Evolutionary conservation across 129 eudicot species (phyloP).

Genomic region (Escallonia rubra): DNA sequence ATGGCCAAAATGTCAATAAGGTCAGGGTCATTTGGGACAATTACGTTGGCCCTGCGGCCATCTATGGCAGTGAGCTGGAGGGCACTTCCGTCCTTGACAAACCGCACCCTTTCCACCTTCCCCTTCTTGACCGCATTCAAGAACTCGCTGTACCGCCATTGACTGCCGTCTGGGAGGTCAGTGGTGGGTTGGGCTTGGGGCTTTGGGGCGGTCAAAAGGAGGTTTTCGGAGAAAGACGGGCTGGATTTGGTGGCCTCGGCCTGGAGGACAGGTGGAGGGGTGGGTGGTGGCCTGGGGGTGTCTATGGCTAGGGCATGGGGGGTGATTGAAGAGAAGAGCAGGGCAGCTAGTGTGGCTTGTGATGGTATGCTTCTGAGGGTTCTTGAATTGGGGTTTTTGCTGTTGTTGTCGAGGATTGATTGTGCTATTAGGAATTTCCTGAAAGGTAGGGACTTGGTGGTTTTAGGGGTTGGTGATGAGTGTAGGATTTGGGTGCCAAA

Average conservation of each 20-base stretch:
- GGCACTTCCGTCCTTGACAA: constrained; percentile 71
- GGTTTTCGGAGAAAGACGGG: constrained; percentile 49
- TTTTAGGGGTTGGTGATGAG: constrained; percentile 72
- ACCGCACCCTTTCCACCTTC: constrained; percentile 88
- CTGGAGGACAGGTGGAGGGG: constrained; percentile 34
- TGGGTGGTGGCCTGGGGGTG: constrained; percentile 33
- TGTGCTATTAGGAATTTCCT: constrained; percentile 41
- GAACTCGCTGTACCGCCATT: constrained; percentile 94
- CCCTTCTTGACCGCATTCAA: constrained; percentile 95
- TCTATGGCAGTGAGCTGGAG: constrained; percentile 86
- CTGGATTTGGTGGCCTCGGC: constrained; percentile 33
- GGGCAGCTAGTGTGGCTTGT: constrained; percentile 60
- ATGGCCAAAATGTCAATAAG: constrained; percentile 87
- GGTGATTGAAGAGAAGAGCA: constrained; percentile 55
- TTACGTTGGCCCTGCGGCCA: constrained; percentile 70
- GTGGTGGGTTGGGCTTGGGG: constrained; percentile 44
- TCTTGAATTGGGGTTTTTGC: constrained; percentile 25
- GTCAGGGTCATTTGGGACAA: constrained; percentile 92
- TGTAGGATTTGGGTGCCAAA: constrained; percentile 47
- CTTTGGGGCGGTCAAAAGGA: constrained; percentile 70
- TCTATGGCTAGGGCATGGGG: constrained; percentile 64
- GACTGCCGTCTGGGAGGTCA: constrained; percentile 83
- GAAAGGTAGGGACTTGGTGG: constrained; percentile 21
- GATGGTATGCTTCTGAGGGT: constrained; percentile 27
- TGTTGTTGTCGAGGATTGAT: constrained; percentile 31